phyloP scores from a whole-genome alignment of 1,284 basidiomycete genomes.

The Cryptococcus hybrid region DNA sequence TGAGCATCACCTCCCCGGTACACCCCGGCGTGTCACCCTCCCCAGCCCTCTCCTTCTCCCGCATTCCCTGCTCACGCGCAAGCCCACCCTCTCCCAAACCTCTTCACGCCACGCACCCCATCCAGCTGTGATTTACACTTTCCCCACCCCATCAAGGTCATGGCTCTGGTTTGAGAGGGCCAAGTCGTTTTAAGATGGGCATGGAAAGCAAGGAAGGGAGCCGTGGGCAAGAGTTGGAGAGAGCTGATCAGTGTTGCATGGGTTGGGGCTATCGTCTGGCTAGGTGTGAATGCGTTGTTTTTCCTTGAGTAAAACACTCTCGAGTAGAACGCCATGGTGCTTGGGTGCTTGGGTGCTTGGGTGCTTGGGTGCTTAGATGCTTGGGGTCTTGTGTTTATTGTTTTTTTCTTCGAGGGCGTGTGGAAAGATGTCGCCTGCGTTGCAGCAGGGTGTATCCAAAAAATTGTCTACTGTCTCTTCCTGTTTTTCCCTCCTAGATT shows the following conservation, averaged over 20 bases:
- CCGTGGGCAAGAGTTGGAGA: slow-evolving; percentile 33
- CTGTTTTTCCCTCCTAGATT: no score
- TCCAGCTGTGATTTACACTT: neutral
- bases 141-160: neutral
- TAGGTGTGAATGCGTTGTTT: slow-evolving; percentile 42
- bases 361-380: neutral
- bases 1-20: neutral
- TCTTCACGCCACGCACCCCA: neutral
- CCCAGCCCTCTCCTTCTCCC: neutral
- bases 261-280: slow-evolving; percentile 44
- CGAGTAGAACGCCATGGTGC: neutral
- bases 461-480: no score
- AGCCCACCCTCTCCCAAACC: neutral
- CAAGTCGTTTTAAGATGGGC: slow-evolving; percentile 29
- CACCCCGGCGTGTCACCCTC: neutral
- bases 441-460: no score
- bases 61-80: neutral
- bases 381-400: neutral
- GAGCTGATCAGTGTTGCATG: slow-evolving; percentile 38
- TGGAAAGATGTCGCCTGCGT: no score
- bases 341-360: no score
- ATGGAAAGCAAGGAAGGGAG: slow-evolving; percentile 42
- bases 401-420: no score
- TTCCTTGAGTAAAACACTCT: slow-evolving; percentile 18
- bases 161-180: slow-evolving; percentile 18